Conservation (phyloP, 306 rosid genomes). For the Elaeagnus macrophylla region DNA sequence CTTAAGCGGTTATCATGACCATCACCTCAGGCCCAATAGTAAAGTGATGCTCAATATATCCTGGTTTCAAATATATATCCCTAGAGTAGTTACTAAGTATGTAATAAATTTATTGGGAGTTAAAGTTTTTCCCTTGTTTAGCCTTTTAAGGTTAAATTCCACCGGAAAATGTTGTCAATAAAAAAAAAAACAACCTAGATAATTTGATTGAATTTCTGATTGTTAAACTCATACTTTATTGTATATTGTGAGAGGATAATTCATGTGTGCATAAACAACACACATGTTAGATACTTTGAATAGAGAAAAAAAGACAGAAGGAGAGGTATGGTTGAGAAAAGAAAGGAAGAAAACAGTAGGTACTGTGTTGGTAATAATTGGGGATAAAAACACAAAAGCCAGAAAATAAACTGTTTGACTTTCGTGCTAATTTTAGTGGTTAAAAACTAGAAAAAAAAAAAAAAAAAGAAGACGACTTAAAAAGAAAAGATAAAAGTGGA, state of each 20-base stretch:
- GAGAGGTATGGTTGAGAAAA: not conserved
- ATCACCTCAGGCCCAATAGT: too few species aligned
- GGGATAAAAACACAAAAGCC: too few species aligned
- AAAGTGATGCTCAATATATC: too few species aligned
- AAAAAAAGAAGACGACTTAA: conserved; percentile 1
- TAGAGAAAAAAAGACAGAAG: not conserved
- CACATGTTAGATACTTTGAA: not conserved
- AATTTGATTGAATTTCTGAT: too few species aligned
- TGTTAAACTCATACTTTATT: not conserved
- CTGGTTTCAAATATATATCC: too few species aligned
- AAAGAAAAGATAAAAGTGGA: conserved; percentile 28
- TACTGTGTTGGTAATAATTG: not conserved
- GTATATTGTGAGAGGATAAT: not conserved
- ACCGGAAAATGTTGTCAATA: too few species aligned
- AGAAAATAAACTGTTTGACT: conserved; percentile 15
- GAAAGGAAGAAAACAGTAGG: not conserved
- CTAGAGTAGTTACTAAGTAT: too few species aligned
- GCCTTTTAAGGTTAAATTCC: too few species aligned
- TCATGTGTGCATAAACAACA: not conserved
- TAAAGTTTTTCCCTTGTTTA: too few species aligned
- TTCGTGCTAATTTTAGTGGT: conserved; percentile 17
- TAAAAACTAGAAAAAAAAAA: conserved; percentile 10
- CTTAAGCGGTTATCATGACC: too few species aligned
- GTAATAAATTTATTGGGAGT: too few species aligned
- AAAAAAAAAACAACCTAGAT: too few species aligned